Base-by-base conservation (phyloP, 352 stramenopile species). In the Globisporangium echinulatum region DNA sequence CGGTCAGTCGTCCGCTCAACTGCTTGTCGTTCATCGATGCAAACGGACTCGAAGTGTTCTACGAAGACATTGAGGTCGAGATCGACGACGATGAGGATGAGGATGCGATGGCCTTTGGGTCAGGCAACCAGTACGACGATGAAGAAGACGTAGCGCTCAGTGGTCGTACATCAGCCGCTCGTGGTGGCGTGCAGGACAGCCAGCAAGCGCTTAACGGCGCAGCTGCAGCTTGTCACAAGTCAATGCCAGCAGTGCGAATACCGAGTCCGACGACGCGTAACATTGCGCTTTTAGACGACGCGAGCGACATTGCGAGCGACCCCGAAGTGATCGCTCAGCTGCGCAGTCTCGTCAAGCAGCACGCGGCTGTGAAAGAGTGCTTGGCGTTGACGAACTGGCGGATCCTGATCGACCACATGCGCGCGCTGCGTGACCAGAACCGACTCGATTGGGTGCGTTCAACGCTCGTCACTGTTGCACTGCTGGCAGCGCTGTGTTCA, bases 271-370 rank as follows among this genome's bases (percentile, higher is more conserved):
- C 25, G 25, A 33, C 25, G 25, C 25, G 25, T 33, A 33, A 33
- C 25, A 33, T 33, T 33, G 25, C 25, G 25, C 25, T 33, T 33
- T 33, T 33, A 2, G 25, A 33, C 25, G 25, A 33, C 25, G 25
- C 25, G n/a, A 7, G 5, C 19, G 54, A 67, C 25, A 71, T 70
- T n/a, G 56, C 69, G 7, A 64, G 61, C 7, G 75, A 87, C 15
- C 75, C 77, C 0, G 59, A 80, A 25, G 66, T 83, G n/a, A 77
- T 89, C 49, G 49, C 53, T 0, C 74, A 86, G 36, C 62, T 89
- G 7, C 70, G 70, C n/a, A 55, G 61, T 8, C 58, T 89, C 19
- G 66, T 86, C 15, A 72, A 75, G 15, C 50, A 75, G 36, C 76
- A 65, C n/a, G n/a, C 56, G 5, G 60, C 13, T 19, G 59, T 69